Evolutionary conservation across 768 basidiomycete genomes (phyloP).

Genomic region (Hydnomerulius pinastri): DNA sequence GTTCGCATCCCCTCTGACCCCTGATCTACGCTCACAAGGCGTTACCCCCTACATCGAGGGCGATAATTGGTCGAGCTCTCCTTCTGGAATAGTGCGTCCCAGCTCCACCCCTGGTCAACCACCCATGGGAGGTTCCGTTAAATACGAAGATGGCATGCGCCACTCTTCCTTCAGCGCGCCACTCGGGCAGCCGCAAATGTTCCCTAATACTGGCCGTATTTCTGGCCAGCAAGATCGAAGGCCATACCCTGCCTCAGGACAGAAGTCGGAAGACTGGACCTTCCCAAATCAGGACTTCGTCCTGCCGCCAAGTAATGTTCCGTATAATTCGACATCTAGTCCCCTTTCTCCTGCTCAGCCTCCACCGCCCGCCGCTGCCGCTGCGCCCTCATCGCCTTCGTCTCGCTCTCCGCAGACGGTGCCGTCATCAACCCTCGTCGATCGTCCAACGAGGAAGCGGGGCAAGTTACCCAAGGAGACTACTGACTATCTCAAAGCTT

Average conservation of each 20-base stretch:
- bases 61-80: conserved; percentile 56
- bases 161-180: conserved; percentile 66
- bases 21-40: conserved; percentile 47
- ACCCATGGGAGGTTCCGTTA: conserved; percentile 49
- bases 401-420: conserved; percentile 56
- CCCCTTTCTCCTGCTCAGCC: conserved; percentile 48
- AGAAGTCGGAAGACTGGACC: conserved; percentile 72
- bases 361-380: conserved; percentile 28
- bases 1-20: conserved; percentile 49
- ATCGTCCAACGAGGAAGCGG: conserved; percentile 78
- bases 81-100: conserved; percentile 66
- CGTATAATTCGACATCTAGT: conserved; percentile 28
- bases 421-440: conserved; percentile 61
- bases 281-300: conserved; percentile 65
- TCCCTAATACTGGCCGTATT: conserved; percentile 67
- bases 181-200: conserved; percentile 63
- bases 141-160: conserved; percentile 72
- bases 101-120: conserved; percentile 64
- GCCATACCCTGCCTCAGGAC: conserved; percentile 41
- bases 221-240: conserved; percentile 70
- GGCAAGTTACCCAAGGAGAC: conserved; percentile 91
- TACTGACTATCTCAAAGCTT: conserved; percentile 85
- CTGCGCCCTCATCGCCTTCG: conserved; percentile 44
- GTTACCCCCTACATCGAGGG: conserved; percentile 45
- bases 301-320: conserved; percentile 32